Percentiles rank a stretch among this genome's conserved stretches.
Evolutionary conservation across 1,284 basidiomycete genomes (phyloP).

Genomic region (Puccinia brachypodii): DNA sequence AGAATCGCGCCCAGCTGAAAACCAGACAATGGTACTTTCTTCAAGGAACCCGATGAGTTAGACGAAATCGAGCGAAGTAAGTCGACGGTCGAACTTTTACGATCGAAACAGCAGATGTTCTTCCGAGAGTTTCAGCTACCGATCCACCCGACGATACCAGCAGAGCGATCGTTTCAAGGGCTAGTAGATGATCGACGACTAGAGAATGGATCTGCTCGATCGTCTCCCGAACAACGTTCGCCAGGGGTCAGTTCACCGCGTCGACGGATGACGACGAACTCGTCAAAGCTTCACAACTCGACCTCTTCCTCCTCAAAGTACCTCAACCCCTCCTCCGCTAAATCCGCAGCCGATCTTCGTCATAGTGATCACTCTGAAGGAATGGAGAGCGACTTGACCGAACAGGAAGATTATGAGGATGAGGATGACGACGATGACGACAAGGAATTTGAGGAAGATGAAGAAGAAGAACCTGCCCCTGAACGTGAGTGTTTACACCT

Average conservation of each 20-base stretch:
- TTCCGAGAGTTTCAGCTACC: constrained; percentile 44
- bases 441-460: background rate
- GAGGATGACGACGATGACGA: constrained; percentile 28
- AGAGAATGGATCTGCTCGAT: background rate
- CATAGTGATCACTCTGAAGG: constrained; percentile 11
- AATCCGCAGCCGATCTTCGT: background rate
- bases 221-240: constrained; percentile 19
- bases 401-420: constrained; percentile 44
- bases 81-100: constrained; percentile 7
- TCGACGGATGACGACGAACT: background rate
- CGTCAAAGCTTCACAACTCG: constrained; percentile 18
- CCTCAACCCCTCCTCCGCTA: background rate
- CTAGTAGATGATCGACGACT: constrained; percentile 20
- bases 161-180: constrained; percentile 21
- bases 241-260: background rate
- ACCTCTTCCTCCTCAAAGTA: constrained; percentile 12
- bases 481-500: background rate
- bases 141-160: constrained; percentile 31
- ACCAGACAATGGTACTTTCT: background rate
- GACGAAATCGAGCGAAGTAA: constrained; percentile 22
- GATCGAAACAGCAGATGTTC: constrained; percentile 7
- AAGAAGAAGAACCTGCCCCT: background rate
- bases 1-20: background rate
- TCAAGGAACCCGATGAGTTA: constrained; percentile 30
- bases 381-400: constrained; percentile 46